phyloP scores from a whole-genome alignment of 2,329 filamentous ascomycete genomes.

The Ascocoryne sarcoides region DNA sequence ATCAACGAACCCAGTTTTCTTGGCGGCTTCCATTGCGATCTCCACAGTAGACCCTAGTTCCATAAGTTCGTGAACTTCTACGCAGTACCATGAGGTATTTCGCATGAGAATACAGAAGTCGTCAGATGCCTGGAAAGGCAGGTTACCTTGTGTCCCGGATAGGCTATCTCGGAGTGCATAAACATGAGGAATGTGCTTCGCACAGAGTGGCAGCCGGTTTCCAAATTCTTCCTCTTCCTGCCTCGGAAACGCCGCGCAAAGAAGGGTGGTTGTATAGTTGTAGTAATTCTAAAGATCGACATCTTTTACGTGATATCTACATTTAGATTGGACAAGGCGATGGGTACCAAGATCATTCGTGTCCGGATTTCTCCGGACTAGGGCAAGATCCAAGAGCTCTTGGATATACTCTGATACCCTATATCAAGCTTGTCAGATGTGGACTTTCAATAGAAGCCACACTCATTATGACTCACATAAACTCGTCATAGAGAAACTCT shows the following conservation, averaged over 20 bases:
- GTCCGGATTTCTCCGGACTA: constrained; percentile 2
- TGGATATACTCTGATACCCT: constrained; percentile 2
- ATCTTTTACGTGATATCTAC: background rate
- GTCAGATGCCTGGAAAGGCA: background rate
- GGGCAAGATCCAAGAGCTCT: constrained; percentile 1
- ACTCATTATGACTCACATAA: background rate
- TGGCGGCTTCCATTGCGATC: background rate
- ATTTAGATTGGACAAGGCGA: constrained; percentile 1
- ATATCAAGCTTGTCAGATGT: constrained; percentile 2
- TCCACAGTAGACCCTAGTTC: background rate
- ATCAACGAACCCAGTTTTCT: background rate
- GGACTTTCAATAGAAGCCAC: background rate
- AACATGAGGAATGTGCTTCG: background rate
- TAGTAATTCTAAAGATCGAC: background rate
- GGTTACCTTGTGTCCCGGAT: background rate
- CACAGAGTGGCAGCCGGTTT: background rate
- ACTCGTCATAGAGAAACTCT: too few relatives aligned
- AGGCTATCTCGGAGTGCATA: constrained; percentile 1
- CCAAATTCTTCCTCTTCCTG: constrained; percentile 1
- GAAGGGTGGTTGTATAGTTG: background rate
- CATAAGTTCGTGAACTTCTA: background rate
- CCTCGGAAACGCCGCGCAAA: too few relatives aligned
- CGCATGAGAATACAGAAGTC: background rate
- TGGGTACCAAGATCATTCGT: constrained; percentile 1
- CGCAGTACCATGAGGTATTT: background rate